Base-by-base conservation (phyloP, 768 basidiomycete species). In the Hemileccinum impolitum region DNA sequence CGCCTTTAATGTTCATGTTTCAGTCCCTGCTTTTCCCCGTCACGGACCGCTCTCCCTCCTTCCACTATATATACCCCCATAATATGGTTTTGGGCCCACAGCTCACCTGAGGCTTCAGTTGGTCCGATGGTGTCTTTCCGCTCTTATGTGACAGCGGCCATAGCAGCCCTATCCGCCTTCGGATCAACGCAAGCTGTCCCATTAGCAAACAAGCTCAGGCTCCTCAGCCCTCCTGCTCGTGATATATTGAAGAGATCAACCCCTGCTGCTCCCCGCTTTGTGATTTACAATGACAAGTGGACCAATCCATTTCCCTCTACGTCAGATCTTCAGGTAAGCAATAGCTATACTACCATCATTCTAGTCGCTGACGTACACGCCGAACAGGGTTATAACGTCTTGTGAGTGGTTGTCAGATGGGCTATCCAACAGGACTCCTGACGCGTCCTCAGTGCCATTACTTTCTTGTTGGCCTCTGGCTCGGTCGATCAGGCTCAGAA, bases 201-300 rank as follows among this genome's bases (percentile, higher is more conserved):
- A 12, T 46, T 65, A 6, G 47, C 46, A 10, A 39, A 66, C 32
- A 64, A 50, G 34, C 55, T 66, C 42, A 43, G 34, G 13, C 21
- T 18, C 14, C 52, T 65, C 39, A 65, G 54, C 46, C 52, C 55
- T 7, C 43, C 60, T n/a, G 62, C 63, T 43, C 62, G 55, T 37
- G 54, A 57, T 28, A 15, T 64, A 17, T 21, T 64, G 50, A 51
- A 45, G 47, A 49, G 40, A 28, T 52, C 54, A 2, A 50, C 43
- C 1, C 71, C 75, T 0, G 72, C 73, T 19, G 71, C 79, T 4
- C 82, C 83, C 36, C 73, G 76, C 57, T 85, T 71, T 28, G 56
- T 73, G 9, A 59, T 67, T 19, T 75, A 75, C 57, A 70, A 68
- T 43, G 74, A 75, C 54, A 56, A 50, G 37, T 80, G 62, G 48